Evolutionary conservation across 163 green algal genomes (phyloP).

Genomic region (Volvox carteri): DNA sequence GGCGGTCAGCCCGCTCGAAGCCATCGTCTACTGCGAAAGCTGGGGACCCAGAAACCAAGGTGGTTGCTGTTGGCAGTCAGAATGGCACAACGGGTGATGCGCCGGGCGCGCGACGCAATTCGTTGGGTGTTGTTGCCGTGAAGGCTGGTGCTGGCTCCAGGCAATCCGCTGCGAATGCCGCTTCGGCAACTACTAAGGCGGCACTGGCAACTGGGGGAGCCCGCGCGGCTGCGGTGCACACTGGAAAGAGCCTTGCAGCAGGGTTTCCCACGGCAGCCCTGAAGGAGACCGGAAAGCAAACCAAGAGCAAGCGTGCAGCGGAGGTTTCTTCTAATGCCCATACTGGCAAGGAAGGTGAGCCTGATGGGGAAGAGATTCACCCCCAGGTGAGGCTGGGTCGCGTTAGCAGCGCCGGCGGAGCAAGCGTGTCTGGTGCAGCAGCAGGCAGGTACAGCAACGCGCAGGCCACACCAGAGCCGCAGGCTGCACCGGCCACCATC

Average conservation of each 20-base stretch:
- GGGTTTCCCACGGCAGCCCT: neutral
- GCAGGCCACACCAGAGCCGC: neutral
- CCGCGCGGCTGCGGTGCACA: neutral
- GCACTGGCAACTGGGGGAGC: neutral
- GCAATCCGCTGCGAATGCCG: neutral
- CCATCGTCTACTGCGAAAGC: neutral
- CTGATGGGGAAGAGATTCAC: neutral
- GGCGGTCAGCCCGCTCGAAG: slow-evolving; percentile 2
- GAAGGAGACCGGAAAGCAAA: neutral
- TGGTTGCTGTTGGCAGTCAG: too few relatives aligned
- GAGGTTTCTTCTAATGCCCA: neutral
- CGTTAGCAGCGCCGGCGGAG: neutral
- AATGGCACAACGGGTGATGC: neutral
- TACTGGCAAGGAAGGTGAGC: neutral
- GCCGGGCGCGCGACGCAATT: neutral
- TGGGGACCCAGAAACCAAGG: neutral
- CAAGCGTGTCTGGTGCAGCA: neutral
- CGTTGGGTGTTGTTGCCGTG: neutral
- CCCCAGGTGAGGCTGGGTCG: slow-evolving; percentile 3
- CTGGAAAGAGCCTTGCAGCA: neutral
- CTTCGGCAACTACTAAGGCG: neutral
- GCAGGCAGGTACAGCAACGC: slow-evolving; percentile 23
- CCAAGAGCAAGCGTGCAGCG: neutral
- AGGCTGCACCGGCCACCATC: neutral
- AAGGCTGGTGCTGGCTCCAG: neutral